Base-by-base conservation (phyloP, 83 land plant genomes). In the Isoetes engelmannii region DNA sequence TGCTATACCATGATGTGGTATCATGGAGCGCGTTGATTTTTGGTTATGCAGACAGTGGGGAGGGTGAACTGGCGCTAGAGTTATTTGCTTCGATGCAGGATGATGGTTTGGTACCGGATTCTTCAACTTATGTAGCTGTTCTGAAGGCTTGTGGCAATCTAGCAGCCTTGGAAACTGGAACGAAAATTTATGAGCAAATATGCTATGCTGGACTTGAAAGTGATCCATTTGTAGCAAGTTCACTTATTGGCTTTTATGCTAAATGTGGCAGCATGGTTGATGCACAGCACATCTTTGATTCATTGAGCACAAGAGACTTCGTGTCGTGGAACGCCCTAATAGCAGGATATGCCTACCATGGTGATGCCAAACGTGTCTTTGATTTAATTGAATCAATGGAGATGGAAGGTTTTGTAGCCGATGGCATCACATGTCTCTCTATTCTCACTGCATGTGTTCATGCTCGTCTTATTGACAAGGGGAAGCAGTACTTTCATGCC, bases 251-350 rank as follows among this genome's bases (percentile, higher is more conserved):
- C 15, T 12, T 51, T 10, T 51, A 51, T 51, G 54, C 54, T 12
- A 51, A 51, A 51, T 51, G 54, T 51, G 54, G 54, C 12, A 51
- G 54, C 54, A 12, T 51, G 54, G 12, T 51, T 51, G n/a, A 51
- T 10, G 54, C 54, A 12, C 54, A 15, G 54, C 54, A 51, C 1
- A 51, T 51, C 12, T 51, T 51, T 51, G 54, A 51, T 51, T 10
- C 12, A 51, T n/a, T 51, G 15, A 10, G n/a, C 12, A 51, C 12
- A 15, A 51, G 15, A 51, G 15, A 51, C 15, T 10, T 51, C n/a
- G 15, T 51, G n/a, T 12, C 54, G 1, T 51, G 54, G 54, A 51
- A 51, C 3, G 54, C 54, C 12, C 1, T 51, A 15, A 51, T 51
- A 12, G 54, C 54, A 51, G 54, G 54, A 12, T 51, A 51, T 51